Base-by-base conservation (phyloP, 2,329 filamentous ascomycete genomes). In the Aspergillus sp. region DNA sequence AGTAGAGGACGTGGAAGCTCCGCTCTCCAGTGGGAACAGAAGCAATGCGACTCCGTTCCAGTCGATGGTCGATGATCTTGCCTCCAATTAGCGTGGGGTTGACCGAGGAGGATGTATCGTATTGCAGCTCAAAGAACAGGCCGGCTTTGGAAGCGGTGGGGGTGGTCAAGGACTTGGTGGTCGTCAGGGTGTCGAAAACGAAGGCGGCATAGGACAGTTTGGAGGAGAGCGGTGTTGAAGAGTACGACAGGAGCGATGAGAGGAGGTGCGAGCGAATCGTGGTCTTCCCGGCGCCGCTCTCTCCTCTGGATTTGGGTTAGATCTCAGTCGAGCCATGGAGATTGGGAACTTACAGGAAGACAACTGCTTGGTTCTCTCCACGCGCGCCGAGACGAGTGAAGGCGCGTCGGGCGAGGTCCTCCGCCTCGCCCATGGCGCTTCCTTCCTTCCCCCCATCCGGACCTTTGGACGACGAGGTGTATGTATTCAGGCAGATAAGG, bases 1-100 rank as follows among this genome's bases (percentile, higher is more conserved):
- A 99, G 77, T 99, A 99, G 7, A 99, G 79, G 21, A 96, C 83
- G 72, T 99, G 94, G 70, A 97, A 97, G 71, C 94, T 97, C 42
- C 94, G 88, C 75, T 99, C 94, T 63, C 94, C 94, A 0, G 94
- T 96, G 0, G 94, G 94, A 0, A 97, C 92, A 38, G 91, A 85
- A 23, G 94, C 86, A 58, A 99, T 91, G 58, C 94, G 85, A 74
- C 91, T 96, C 52, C 94, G 81, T 74, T 99, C 94, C 45, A 99
- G 78, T 61, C 94, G 85, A 71, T 99, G 94, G 63, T 97, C 92
- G 42, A 99, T 81, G 14, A 99, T 80, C 74, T 99, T 97, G 62
- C 91, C 93, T 74, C 94, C 94, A 59, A 99, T 89, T 23, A 99
- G 80, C 2, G 91, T 86, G 1, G 94, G 94, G 65, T 88, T 91